Evolutionary conservation across 768 basidiomycete species (phyloP), one percentile per base, ranked within the genome.

Genomic region (Leccinum disarticulatum): DNA sequence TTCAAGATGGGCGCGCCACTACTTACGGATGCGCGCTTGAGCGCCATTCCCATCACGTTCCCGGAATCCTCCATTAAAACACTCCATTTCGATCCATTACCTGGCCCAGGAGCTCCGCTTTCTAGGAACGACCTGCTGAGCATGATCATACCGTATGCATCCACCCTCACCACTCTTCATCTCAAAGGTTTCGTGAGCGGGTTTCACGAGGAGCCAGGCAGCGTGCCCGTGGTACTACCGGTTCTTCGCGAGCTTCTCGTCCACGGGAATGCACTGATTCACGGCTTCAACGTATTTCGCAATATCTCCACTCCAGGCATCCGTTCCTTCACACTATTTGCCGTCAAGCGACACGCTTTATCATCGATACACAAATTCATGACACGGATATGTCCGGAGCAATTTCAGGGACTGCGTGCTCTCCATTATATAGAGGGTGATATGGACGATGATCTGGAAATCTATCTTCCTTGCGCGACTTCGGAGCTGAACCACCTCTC

Each of bases 361-460:
- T 72, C 72, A 52, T 70, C 73, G 14, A 73, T 73, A 66, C 73
- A 74, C 64, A 74, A 66, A 43, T 74, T 74, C 61, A 73, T 73
- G 68, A 68, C 72, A 31, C 72, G 72, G 59, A 73, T 58, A 63
- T 73, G 66, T 58, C 72, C 73, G 4, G 73, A 73, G 52, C 73
- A 74, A 52, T 73, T 73, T 54, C 72, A 68, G 43, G 68, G 72
- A 50, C 59, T 77, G 25, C 66, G 55, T 46, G 67, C 66, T 15
- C 69, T 74, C 48, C 66, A 73, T 62, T 74, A 74, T 51, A 71
- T 74, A 57, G 72, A 73, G 52, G 74, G 72, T 57, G 66, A 72
- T 25, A 74, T 73, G 64, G 73, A 73, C 53, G 71, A 74, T 52
- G 72, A 73, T 48, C 64, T 73, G 41, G 72, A 74, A 68, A 71